Conservation (phyloP, 2,329 filamentous ascomycete species). For the Penicillium fuscoglaucum region DNA sequence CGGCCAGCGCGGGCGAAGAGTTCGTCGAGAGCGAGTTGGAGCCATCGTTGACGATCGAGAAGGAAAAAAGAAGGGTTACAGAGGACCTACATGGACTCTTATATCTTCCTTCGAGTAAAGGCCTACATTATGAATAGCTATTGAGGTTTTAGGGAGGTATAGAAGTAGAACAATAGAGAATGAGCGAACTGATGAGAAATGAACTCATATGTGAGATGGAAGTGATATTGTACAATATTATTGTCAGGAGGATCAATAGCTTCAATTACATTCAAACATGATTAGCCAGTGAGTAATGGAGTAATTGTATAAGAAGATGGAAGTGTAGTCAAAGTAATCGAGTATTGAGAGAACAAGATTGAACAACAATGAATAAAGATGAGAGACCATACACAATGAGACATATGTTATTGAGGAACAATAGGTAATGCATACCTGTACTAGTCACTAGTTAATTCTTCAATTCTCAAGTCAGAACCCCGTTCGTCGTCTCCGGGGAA, state of each 20-base stretch:
- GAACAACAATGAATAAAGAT: no score
- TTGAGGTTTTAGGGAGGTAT: neutral
- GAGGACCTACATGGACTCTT: neutral
- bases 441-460: no score
- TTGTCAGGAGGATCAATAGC: neutral
- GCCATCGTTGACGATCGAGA: neutral
- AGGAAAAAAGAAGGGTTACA: neutral
- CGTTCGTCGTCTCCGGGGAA: no score
- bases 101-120: neutral
- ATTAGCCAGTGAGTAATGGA: neutral
- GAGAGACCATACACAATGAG: no score
- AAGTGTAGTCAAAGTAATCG: neutral
- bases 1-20: no score
- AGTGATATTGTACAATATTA: neutral
- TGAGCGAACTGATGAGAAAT: neutral
- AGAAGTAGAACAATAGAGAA: neutral
- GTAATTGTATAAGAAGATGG: neutral
- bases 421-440: no score
- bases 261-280: neutral
- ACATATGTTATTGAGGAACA: no score
- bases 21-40: neutral
- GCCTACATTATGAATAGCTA: neutral
- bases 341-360: no score
- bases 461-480: no score
- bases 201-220: neutral